phyloP scores from a whole-genome alignment of 2,329 filamentous ascomycete genomes.

The Cladophialophora exuberans region DNA sequence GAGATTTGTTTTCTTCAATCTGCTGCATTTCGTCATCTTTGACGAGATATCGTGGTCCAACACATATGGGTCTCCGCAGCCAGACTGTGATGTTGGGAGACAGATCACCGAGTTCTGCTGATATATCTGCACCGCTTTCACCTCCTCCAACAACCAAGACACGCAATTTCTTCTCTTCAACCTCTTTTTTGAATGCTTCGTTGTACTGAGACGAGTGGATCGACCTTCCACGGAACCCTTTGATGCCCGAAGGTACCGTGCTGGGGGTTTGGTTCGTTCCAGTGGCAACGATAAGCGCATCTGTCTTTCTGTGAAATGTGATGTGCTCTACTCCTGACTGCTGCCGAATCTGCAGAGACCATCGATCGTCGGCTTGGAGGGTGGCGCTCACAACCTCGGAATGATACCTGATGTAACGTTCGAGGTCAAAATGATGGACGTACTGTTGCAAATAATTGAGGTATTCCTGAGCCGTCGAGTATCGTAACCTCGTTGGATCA shows the following conservation, averaged over 20 bases:
- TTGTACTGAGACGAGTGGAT: slow-evolving; percentile 19
- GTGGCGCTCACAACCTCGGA: slow-evolving; percentile 3
- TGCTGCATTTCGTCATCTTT: slow-evolving; percentile 16
- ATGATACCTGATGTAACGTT: slow-evolving; percentile 11
- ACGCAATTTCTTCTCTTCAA: slow-evolving; percentile 9
- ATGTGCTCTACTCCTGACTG: neutral
- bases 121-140: slow-evolving; percentile 20
- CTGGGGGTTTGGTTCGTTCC: slow-evolving; percentile 15
- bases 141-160: slow-evolving; percentile 19
- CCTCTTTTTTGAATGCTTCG: slow-evolving; percentile 10
- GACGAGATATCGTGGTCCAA: slow-evolving; percentile 16
- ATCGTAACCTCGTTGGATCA: slow-evolving; percentile 14
- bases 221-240: slow-evolving; percentile 5
- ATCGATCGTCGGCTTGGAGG: slow-evolving; percentile 5
- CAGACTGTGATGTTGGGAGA: slow-evolving; percentile 21
- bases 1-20: slow-evolving; percentile 10
- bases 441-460: slow-evolving; percentile 18
- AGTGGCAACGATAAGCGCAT: slow-evolving; percentile 19
- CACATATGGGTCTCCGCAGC: slow-evolving; percentile 17
- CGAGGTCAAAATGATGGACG: slow-evolving; percentile 15
- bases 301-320: neutral
- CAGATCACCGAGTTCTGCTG: slow-evolving; percentile 19
- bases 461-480: slow-evolving; percentile 19
- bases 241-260: neutral
- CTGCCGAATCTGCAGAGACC: slow-evolving; percentile 10